phyloP scores from a whole-genome alignment of 2,329 filamentous ascomycete genomes.

The Daldinia sp. region DNA sequence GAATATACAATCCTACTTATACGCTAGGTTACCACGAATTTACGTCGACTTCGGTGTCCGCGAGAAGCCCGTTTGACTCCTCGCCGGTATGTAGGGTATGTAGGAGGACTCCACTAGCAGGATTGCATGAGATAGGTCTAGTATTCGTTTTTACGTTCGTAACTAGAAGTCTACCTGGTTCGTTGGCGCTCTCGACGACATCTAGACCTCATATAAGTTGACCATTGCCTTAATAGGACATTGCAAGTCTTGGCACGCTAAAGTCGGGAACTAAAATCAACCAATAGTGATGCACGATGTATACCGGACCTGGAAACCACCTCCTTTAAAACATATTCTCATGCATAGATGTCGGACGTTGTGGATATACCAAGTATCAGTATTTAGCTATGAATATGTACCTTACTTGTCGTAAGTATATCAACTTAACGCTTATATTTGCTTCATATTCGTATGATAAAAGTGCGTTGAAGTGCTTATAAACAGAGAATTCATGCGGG shows the following conservation, averaged over 20 bases:
- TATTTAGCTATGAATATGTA: not conserved
- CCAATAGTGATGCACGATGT: not conserved
- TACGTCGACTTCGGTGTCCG: not conserved
- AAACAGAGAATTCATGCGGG: not conserved
- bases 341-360: not conserved
- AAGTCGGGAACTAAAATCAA: not conserved
- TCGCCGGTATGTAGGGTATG: not conserved
- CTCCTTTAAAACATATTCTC: not conserved
- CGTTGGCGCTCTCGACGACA: not conserved
- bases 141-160: not conserved
- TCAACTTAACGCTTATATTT: not conserved
- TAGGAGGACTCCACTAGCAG: not conserved
- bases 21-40: not conserved
- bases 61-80: not conserved
- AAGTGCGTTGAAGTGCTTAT: not conserved
- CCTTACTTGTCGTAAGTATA: not conserved
- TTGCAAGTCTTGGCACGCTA: conserved; percentile 6
- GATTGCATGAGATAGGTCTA: not conserved
- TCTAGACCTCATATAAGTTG: not conserved
- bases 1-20: not conserved
- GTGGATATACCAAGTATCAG: conserved; percentile 8
- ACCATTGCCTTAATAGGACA: conserved; percentile 4
- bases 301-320: not conserved
- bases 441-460: not conserved
- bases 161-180: not conserved